phyloP scores from a whole-genome alignment of 768 basidiomycete genomes.

The Pulveroboletus frians region DNA sequence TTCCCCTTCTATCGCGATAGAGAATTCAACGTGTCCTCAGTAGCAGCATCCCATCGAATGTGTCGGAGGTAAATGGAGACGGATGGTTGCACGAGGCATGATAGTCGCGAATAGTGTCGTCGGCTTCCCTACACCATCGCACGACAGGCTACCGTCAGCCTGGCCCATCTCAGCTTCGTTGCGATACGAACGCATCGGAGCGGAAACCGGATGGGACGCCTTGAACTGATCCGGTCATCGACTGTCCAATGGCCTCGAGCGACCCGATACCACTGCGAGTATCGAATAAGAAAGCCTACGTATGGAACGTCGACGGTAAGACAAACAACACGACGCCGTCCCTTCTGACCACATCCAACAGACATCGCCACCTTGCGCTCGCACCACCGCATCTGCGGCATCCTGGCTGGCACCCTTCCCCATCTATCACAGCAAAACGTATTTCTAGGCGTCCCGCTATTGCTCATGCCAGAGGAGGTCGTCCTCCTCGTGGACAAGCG shows the following conservation, averaged over 20 bases:
- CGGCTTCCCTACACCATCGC: too few species aligned
- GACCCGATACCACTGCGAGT: slow-evolving; percentile 56
- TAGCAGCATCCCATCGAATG: too few species aligned
- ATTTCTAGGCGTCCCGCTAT: slow-evolving; percentile 88
- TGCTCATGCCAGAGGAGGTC: slow-evolving; percentile 88
- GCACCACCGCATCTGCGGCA: slow-evolving; percentile 76
- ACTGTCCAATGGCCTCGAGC: slow-evolving; percentile 6
- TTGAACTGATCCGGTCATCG: too few species aligned
- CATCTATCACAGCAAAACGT: slow-evolving; percentile 95
- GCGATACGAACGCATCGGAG: too few species aligned
- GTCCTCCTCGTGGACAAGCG: slow-evolving; percentile 82
- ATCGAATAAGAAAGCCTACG: slow-evolving; percentile 72
- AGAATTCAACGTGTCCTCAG: too few species aligned
- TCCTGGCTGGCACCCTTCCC: slow-evolving; percentile 86
- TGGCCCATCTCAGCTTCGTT: too few species aligned
- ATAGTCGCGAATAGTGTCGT: too few species aligned
- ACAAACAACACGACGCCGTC: background rate
- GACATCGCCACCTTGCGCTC: slow-evolving; percentile 80
- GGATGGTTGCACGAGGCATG: too few species aligned
- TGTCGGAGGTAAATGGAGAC: too few species aligned
- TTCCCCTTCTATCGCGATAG: too few species aligned
- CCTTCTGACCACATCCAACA: slow-evolving; percentile 28
- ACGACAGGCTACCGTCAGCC: too few species aligned
- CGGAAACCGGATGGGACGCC: slow-evolving; percentile 13
- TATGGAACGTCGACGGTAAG: slow-evolving; percentile 86